Conservation (phyloP, 345 rosid species). For the Rubroshorea leprosula region DNA sequence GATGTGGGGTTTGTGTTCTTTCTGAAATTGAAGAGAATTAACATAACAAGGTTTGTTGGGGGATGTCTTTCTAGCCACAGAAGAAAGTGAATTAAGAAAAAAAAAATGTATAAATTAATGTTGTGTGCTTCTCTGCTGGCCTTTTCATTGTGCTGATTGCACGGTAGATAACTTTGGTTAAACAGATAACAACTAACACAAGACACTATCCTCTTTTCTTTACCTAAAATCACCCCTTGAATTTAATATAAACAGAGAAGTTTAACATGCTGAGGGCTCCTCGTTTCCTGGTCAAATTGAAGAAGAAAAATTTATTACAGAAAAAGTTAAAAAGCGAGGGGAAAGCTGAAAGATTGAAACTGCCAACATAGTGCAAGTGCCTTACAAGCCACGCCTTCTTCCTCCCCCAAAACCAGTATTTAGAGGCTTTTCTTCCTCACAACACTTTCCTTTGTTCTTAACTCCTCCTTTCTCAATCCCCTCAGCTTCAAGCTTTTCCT, state of each 20-base stretch:
- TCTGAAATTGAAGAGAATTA: too few species aligned
- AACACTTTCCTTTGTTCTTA: constrained; percentile 13
- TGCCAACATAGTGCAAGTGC: constrained; percentile 34
- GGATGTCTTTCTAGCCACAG: too few species aligned
- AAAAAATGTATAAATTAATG: too few species aligned
- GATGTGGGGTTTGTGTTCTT: too few species aligned
- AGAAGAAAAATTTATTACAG: constrained; percentile 3
- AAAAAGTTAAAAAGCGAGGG: background rate
- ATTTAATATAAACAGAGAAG: background rate
- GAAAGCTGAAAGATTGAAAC: constrained; percentile 21
- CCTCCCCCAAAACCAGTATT: constrained; percentile 27
- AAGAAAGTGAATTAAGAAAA: too few species aligned
- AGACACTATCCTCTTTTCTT: background rate
- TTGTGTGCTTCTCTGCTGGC: too few species aligned
- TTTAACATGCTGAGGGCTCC: background rate
- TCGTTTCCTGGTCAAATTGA: constrained; percentile 26
- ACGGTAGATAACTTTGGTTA: background rate
- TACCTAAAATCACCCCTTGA: background rate
- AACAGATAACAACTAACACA: background rate
- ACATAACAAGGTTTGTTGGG: background rate
- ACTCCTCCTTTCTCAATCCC: constrained; percentile 4
- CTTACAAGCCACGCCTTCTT: constrained; percentile 37
- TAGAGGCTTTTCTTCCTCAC: constrained; percentile 22
- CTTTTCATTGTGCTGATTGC: background rate
- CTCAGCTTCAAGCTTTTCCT: constrained; percentile 9